Conservation (phyloP, 2,329 filamentous ascomycete species). For the Cercospora berteroae region DNA sequence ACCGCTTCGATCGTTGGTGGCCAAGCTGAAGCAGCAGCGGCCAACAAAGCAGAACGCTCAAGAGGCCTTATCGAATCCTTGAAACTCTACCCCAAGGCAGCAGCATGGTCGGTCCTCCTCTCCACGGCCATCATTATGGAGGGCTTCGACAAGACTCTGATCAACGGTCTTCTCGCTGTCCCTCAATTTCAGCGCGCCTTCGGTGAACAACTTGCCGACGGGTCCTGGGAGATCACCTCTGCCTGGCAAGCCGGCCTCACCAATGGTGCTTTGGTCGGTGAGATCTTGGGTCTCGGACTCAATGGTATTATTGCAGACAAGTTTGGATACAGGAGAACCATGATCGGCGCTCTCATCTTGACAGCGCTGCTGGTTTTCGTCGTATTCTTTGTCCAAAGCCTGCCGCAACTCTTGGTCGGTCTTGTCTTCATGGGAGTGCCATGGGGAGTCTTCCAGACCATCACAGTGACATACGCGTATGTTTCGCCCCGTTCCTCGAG, state of each 20-base stretch:
- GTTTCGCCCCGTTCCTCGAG: too few relatives aligned
- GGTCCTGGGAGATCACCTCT: constrained; percentile 51
- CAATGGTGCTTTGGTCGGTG: constrained; percentile 51
- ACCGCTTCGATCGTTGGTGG: constrained; percentile 2
- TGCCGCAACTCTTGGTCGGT: constrained; percentile 30
- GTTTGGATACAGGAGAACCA: constrained; percentile 47
- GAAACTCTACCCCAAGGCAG: constrained; percentile 17
- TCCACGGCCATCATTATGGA: constrained; percentile 39
- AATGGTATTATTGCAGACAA: constrained; percentile 65
- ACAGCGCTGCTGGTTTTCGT: constrained; percentile 56
- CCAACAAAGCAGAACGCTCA: constrained; percentile 11
- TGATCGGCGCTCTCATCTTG: constrained; percentile 57
- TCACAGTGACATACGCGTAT: constrained; percentile 42
- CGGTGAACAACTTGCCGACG: constrained; percentile 38
- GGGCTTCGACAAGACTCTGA: constrained; percentile 41
- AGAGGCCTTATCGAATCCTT: constrained; percentile 13
- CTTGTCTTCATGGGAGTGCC: constrained; percentile 48
- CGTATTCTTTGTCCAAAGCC: constrained; percentile 41
- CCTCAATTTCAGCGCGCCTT: constrained; percentile 39
- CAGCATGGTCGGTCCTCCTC: constrained; percentile 18
- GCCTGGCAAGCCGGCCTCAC: constrained; percentile 58
- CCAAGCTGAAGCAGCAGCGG: constrained; percentile 10
- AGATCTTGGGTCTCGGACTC: constrained; percentile 65
- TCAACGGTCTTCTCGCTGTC: constrained; percentile 39
- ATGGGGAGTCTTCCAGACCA: constrained; percentile 32